These are phyloP conservation scores for Adansonia rubrostipa DNA, from an alignment of 441 rosid species.

Conservation along the genomic window DNA sequence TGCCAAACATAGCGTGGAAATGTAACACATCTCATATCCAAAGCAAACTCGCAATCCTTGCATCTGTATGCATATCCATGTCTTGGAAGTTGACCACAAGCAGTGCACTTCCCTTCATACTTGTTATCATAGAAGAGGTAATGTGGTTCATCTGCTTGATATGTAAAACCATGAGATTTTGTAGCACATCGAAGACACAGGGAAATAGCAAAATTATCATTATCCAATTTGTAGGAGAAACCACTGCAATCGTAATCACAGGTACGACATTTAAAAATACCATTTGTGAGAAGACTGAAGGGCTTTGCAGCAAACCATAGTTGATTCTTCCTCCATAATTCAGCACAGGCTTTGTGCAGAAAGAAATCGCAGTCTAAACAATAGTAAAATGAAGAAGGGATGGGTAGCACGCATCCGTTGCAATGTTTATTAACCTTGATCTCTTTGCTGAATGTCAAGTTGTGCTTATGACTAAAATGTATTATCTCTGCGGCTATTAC, in stretches of 20 bases:
- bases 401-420: neutral
- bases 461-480: conserved; percentile 29
- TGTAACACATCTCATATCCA: conserved; percentile 7
- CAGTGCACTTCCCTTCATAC: neutral
- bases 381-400: neutral
- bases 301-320: conserved; percentile 10
- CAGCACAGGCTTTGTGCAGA: conserved; percentile 30
- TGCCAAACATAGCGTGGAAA: neutral
- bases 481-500: conserved; percentile 16
- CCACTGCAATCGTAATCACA: neutral
- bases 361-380: conserved; percentile 23
- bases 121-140: neutral
- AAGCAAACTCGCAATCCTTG: neutral
- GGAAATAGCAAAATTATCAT: neutral
- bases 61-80: neutral
- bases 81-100: neutral
- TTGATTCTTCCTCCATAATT: neutral
- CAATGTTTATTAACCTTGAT: neutral
- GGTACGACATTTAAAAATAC: neutral
- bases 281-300: neutral
- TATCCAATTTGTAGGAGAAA: neutral
- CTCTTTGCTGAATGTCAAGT: neutral
- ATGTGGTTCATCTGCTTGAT: conserved; percentile 18
- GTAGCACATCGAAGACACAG: conserved; percentile 28
- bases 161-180: neutral